Conservation (phyloP, 2,329 filamentous ascomycete species). For the Alternaria brassicicola region DNA sequence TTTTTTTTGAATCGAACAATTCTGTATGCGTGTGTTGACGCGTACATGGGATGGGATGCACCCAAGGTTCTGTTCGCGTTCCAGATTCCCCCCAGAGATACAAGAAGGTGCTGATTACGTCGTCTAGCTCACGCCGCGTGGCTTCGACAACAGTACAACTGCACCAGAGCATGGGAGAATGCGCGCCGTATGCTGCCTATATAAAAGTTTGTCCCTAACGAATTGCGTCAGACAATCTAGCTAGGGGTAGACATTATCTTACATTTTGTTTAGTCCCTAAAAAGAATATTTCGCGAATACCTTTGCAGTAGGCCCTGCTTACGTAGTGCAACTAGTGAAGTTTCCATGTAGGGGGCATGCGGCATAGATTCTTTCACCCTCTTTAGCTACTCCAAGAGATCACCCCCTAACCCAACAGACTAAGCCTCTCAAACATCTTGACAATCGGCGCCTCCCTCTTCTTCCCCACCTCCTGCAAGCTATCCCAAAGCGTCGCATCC, state of each 20-base stretch:
- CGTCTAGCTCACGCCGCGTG: not conserved
- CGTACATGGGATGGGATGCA: not conserved
- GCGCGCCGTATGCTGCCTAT: not conserved
- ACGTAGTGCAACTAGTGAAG: not conserved
- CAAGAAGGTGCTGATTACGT: not conserved
- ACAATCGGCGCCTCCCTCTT: conserved; percentile 58
- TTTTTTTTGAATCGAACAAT: not conserved
- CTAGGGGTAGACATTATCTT: no score
- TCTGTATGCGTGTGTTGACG: not conserved
- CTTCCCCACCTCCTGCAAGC: conserved; percentile 48
- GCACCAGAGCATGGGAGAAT: not conserved
- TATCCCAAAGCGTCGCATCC: conserved; percentile 55
- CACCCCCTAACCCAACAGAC: conserved; percentile 28
- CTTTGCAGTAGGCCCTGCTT: no score
- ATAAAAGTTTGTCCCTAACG: no score
- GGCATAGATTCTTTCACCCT: not conserved
- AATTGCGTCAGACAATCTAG: not conserved
- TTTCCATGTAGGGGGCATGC: not conserved
- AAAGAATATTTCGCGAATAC: not conserved
- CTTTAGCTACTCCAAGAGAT: not conserved
- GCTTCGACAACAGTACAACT: not conserved
- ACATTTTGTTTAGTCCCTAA: not conserved
- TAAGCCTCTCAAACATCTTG: conserved; percentile 57
- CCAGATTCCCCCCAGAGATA: not conserved
- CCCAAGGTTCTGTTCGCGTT: no score